phyloP scores from a whole-genome alignment of 2,329 filamentous ascomycete genomes.

The Botrytis medusae region DNA sequence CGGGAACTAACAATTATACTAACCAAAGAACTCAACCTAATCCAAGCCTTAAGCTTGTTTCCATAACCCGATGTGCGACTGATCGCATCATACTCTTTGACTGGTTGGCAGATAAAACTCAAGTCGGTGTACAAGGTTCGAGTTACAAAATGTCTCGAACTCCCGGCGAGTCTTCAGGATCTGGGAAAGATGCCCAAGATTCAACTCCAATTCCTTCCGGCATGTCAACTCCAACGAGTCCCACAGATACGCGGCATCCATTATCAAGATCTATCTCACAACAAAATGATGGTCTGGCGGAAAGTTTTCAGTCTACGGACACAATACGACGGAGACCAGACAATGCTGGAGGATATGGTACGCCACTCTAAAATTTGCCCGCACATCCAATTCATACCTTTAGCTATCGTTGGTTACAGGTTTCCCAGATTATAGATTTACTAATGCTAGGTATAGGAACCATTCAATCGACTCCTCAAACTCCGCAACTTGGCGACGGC shows the following conservation, averaged over 20 bases:
- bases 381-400: neutral
- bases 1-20: slow-evolving; percentile 17
- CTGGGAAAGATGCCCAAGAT: slow-evolving; percentile 25
- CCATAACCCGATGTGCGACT: slow-evolving; percentile 17
- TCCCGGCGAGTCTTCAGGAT: slow-evolving; percentile 24
- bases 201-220: slow-evolving; percentile 28
- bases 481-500: slow-evolving; percentile 30
- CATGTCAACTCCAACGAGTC: slow-evolving; percentile 44
- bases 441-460: slow-evolving; percentile 30
- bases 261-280: slow-evolving; percentile 33
- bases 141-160: slow-evolving; percentile 28
- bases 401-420: neutral
- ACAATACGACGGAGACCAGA: slow-evolving; percentile 60
- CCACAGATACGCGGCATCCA: slow-evolving; percentile 51
- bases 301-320: slow-evolving; percentile 59
- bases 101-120: slow-evolving; percentile 4
- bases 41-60: slow-evolving; percentile 13
- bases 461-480: slow-evolving; percentile 27
- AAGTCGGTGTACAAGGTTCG: neutral
- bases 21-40: neutral
- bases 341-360: slow-evolving; percentile 51
- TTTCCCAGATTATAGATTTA: neutral
- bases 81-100: neutral
- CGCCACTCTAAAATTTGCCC: slow-evolving; percentile 32
- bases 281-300: slow-evolving; percentile 49